Conservation (phyloP, 345 rosid genomes). For the Salix suchowensis region DNA sequence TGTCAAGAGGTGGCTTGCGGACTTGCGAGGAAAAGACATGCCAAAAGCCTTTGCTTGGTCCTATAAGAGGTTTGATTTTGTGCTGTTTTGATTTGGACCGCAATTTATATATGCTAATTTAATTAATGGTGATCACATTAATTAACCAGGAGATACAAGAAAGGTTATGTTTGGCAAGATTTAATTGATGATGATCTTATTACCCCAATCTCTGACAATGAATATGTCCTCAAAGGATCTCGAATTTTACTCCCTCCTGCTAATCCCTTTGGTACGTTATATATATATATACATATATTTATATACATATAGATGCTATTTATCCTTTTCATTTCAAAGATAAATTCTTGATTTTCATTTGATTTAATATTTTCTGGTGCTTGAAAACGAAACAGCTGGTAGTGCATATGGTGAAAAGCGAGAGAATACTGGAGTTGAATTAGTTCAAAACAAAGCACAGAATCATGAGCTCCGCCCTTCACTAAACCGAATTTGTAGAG, state of each 20-base stretch:
- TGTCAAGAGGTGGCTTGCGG: slow-evolving; percentile 67
- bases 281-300: too few relatives aligned
- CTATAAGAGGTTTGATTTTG: slow-evolving; percentile 49
- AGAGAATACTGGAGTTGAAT: slow-evolving; percentile 9
- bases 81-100: background rate
- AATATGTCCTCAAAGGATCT: slow-evolving; percentile 75
- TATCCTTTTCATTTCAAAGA: background rate
- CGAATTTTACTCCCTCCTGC: slow-evolving; percentile 17
- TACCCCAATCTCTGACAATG: slow-evolving; percentile 64
- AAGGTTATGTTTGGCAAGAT: slow-evolving; percentile 78
- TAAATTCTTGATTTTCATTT: background rate
- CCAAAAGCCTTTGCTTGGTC: slow-evolving; percentile 69
- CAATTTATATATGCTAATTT: background rate
- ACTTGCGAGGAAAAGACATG: slow-evolving; percentile 67
- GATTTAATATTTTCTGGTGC: background rate
- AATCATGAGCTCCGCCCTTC: background rate
- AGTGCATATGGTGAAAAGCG: slow-evolving; percentile 10
- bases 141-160: slow-evolving; percentile 51
- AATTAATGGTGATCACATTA: background rate
- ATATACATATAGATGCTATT: too few relatives aligned
- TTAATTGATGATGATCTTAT: slow-evolving; percentile 66
- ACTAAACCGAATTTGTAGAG: background rate
- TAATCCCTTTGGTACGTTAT: slow-evolving; percentile 19
- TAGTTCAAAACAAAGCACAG: slow-evolving; percentile 1
- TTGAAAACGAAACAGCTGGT: background rate